phyloP scores from a whole-genome alignment of 2,329 filamentous ascomycete species.

The Colletotrichum simmondsii region DNA sequence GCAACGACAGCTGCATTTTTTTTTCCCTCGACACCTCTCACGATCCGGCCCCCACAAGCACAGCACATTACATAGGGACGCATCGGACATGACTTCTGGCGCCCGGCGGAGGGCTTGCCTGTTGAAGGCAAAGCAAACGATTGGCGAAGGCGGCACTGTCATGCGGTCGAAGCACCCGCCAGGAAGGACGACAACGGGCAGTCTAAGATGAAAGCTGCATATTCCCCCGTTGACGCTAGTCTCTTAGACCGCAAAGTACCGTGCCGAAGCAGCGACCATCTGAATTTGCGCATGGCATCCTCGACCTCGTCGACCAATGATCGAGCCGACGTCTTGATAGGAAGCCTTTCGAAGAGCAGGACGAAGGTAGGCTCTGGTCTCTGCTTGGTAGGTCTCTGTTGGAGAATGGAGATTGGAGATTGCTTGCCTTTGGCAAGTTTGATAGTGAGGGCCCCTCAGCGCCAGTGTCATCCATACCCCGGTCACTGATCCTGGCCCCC shows the following conservation, averaged over 20 bases:
- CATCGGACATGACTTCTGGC: not conserved
- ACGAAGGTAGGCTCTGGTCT: constrained; percentile 9
- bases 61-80: not conserved
- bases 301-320: constrained; percentile 16
- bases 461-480: not conserved
- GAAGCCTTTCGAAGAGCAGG: not conserved
- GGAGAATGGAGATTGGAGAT: not conserved
- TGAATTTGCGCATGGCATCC: constrained; percentile 21
- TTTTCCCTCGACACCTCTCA: not conserved
- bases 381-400: constrained; percentile 4
- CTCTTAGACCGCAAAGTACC: not conserved
- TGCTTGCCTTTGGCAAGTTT: not conserved
- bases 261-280: not conserved
- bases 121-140: constrained; percentile 4
- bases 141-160: not conserved
- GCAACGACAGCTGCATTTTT: not conserved
- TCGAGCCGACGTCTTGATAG: not conserved
- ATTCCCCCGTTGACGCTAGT: constrained; percentile 3
- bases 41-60: not conserved
- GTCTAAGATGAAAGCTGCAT: not conserved
- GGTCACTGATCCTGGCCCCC: not conserved
- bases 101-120: constrained; percentile 18
- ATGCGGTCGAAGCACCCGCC: not conserved
- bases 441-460: not conserved
- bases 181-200: not conserved